Evolutionary conservation across 257 asterid genomes (phyloP), one percentile per base, ranked within the genome.

Genomic region (Ajuga chamaepitys): DNA sequence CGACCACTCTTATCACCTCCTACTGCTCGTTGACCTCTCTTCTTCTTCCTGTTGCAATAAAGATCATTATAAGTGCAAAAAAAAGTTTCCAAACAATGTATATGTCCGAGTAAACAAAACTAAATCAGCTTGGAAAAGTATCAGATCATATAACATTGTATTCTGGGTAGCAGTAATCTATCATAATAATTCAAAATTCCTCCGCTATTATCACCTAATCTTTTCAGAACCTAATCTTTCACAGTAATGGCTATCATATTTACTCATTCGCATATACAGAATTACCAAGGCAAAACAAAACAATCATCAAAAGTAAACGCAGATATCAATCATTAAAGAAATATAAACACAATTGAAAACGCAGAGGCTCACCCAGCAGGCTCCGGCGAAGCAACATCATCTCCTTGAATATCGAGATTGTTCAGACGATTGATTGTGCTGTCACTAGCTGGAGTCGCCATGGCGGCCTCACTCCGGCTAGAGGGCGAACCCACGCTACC

Each of bases 401-500:
- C 97, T 25, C 87, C 97, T 54, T 85, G 95, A 59, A 82, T 85
- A 76, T 87, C 98, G 25, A 85, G 93, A 44, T 80, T 83, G 79
- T 81, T 85, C 70, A 92, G 63, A 78, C 82, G 76, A 41, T 70
- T 68, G 37, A 85, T 81, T 35, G 95, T 81, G 60, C 77, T 83
- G 22, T 86, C 98, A 55, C 85, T 80, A 53, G 83, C 89, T 0
- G 95, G 82, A 6, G 91, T 78, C 14, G 89, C 82, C 76, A 77
- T 55, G 7, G 93, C 95, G 4, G 90, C 87, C 82, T 92, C 98
- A 72, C 96, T 88, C 69, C 95, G 84, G 80, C 90, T 86, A 5
- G 95, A 92, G 2, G 98, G 99, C 3, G 99, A 87, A 34, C 99
- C 99, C 40, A 87, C 78, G 34, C 99, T 93, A 24, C 97, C 90